These are phyloP conservation scores for Coemansia sp. DNA, from an alignment of 192 early-diverging fungal species.

Conservation along the genomic window DNA sequence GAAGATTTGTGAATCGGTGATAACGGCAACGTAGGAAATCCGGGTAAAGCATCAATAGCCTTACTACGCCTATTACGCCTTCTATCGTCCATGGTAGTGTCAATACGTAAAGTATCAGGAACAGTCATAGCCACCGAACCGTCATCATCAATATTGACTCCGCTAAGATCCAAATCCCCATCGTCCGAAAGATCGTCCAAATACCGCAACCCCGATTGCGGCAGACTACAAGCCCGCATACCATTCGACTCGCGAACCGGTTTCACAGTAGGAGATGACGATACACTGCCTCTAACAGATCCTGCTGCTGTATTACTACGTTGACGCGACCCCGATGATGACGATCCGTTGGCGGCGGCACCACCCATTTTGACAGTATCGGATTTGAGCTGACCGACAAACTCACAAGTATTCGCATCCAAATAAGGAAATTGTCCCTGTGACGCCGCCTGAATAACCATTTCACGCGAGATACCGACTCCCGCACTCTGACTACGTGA, in stretches of 20 bases:
- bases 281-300: not conserved
- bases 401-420: slow-evolving; percentile 56
- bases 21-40: slow-evolving; percentile 40
- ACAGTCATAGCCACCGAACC: too few relatives aligned
- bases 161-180: slow-evolving; percentile 5
- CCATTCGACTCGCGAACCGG: slow-evolving; percentile 6
- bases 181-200: not conserved
- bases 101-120: not conserved
- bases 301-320: slow-evolving; percentile 28
- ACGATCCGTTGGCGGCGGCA: slow-evolving; percentile 18
- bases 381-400: slow-evolving; percentile 55
- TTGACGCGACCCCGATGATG: slow-evolving; percentile 7
- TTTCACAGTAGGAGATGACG: slow-evolving; percentile 28
- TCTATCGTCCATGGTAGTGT: not conserved
- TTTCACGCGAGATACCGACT: slow-evolving; percentile 51
- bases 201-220: slow-evolving; percentile 26
- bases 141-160: not conserved
- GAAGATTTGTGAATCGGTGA: slow-evolving; percentile 34
- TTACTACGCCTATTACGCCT: slow-evolving; percentile 3
- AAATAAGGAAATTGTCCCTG: slow-evolving; percentile 55
- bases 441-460: slow-evolving; percentile 55
- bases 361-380: slow-evolving; percentile 47
- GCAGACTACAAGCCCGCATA: slow-evolving; percentile 15
- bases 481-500: slow-evolving; percentile 56
- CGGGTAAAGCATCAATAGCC: slow-evolving; percentile 1